Evolutionary conservation across 2,329 filamentous ascomycete species (phyloP), one percentile per base, ranked within the genome.

Genomic region (Pseudogymnoascus sp.): DNA sequence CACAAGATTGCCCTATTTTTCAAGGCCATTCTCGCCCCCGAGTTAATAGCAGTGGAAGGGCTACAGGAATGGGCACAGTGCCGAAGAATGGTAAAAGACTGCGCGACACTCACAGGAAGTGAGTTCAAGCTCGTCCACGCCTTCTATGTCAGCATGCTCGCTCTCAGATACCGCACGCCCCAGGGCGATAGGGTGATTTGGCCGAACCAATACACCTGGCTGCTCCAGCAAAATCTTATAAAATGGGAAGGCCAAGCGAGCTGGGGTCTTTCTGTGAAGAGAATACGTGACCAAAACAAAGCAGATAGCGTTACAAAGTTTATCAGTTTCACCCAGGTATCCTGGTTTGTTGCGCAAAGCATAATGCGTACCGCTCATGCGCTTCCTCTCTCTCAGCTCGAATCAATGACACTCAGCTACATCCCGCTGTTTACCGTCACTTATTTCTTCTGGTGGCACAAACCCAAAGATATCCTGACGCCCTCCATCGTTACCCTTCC

Each of bases 371-470:
- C 64, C 7, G 65, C 61, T 6, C 70, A 73, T 60, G 26, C 63
- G 3, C 66, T 74, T 18, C 68, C 70, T 6, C 66, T 74, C 2
- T 68, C 70, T 13, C 70, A 69, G 13, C 64, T 74, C 1, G 72
- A 74, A 55, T 66, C 71, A 5, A 73, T 71, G 67, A 70, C 71
- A 5, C 64, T 74, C 9, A 70, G 70, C 33, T 72, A 72, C 58
- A 68, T 74, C n/a, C 68, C 71, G 19, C 65, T 71, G 15, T 69
- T 73, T 60, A 67, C 68, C 0, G 63, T 69, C 7, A 71, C 71
- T 3, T 72, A 71, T 59, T 68, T 68, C 59, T 70, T 69, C 52
- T 74, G 73, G 71, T 71, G 70, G 66, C 60, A 69, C 57, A 74
- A 74, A 58, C 72, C 72, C 1, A 70, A 70, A 57, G 71, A 74